phyloP scores from a whole-genome alignment of 2,329 filamentous ascomycete species.

The Penicillium polonicum region DNA sequence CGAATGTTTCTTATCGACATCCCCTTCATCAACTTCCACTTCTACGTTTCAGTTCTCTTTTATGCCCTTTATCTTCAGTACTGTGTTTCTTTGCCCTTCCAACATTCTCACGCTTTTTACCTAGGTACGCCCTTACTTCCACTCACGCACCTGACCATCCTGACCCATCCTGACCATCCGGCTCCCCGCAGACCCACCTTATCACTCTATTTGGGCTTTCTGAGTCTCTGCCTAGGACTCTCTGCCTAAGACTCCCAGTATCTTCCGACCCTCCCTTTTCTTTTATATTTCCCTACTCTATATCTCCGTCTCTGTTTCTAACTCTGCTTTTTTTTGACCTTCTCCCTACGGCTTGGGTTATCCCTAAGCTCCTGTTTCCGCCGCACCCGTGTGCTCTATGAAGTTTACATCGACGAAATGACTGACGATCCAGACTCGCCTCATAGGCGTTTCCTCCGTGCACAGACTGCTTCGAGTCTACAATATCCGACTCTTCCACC shows the following conservation, averaged over 20 bases:
- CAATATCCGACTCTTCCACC: slow-evolving; percentile 45
- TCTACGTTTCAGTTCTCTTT: neutral
- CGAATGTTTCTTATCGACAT: slow-evolving; percentile 2
- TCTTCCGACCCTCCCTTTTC: slow-evolving; percentile 3
- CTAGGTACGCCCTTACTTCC: neutral
- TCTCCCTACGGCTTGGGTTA: neutral
- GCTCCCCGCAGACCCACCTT: slow-evolving; percentile 14
- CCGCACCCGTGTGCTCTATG: slow-evolving; percentile 12
- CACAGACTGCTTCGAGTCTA: slow-evolving; percentile 32
- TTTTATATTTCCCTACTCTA: neutral
- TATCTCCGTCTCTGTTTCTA: slow-evolving; percentile 3
- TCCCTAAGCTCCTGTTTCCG: slow-evolving; percentile 8
- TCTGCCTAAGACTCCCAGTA: slow-evolving; percentile 2
- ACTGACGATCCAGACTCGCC: slow-evolving; percentile 39
- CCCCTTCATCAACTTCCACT: neutral
- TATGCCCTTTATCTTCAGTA: neutral
- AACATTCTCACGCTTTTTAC: neutral
- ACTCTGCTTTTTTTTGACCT: slow-evolving; percentile 7
- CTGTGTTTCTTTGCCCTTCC: neutral
- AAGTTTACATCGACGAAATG: slow-evolving; percentile 25
- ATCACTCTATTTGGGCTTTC: slow-evolving; percentile 11
- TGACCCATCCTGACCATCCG: slow-evolving; percentile 3
- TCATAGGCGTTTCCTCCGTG: slow-evolving; percentile 28
- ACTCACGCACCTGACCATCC: slow-evolving; percentile 1
- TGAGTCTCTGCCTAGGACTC: slow-evolving; percentile 6